Base-by-base conservation (phyloP, 2,329 filamentous ascomycete genomes). In the Phialemoniopsis sp. region DNA sequence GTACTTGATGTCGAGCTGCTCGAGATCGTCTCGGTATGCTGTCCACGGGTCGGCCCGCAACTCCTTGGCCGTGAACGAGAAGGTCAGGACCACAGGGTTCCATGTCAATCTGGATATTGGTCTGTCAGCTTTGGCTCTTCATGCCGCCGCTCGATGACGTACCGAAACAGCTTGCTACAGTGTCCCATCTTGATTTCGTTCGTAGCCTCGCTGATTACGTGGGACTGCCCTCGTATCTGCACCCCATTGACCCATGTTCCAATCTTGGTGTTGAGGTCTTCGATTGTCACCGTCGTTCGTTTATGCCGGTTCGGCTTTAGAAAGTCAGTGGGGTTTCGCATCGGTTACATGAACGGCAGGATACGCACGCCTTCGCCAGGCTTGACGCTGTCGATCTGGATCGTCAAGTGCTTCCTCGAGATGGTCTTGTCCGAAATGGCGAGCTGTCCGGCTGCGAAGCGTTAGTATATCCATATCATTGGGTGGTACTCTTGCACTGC, bases 1-100 rank as follows among this genome's bases (percentile, higher is more conserved):
- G 13, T 89, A 82, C 60, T 96, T 97, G 60, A 97, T 83, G 56
- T 95, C 93, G n/a, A 95, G 72, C 33, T 83, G 78, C 56, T 94
- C 89, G 14, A 97, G 76, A 38, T 74, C 74, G 26, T 76, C 66
- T 45, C 78, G 78, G 18, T 89, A 73, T 14, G 68, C 67, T 3
- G 68, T 64, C 39, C 90, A 69, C 2, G 83, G 79, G 50, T 84
- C 79, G 44, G 72, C 70, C 47, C 82, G 87, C 28, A 82, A 64
- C 50, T 89, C 82, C 48, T 84, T 86, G 41, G 74, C 76, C 8
- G 83, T 81, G 42, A 87, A 85, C 2, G 85, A 87, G 56, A 93
- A 91, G 32, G 82, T 88, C 41, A 97, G 70, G n/a, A 89, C 81
- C 8, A 88, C 73, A 0, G 89, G 85, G 19, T 80, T 67, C 90